These are phyloP conservation scores for Theobroma grandiflorum DNA, from an alignment of 441 rosid species.

Conservation along the genomic window DNA sequence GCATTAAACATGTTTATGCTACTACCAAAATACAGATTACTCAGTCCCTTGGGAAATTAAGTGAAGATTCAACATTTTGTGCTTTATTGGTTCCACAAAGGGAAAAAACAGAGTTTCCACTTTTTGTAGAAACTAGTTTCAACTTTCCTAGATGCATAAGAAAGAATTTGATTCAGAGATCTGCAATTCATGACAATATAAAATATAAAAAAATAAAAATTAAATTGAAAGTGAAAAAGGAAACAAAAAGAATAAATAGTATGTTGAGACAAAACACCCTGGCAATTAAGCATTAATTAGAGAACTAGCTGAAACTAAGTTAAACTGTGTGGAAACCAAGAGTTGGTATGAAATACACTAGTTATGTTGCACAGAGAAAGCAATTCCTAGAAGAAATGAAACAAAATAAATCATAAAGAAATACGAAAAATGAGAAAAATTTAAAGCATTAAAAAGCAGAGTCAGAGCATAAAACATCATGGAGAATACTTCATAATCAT, in stretches of 20 bases:
- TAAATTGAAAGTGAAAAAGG: background rate
- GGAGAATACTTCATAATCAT: conserved; percentile 9
- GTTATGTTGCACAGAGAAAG: background rate
- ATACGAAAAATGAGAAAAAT: background rate
- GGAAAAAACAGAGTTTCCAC: background rate
- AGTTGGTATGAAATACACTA: background rate
- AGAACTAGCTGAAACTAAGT: background rate
- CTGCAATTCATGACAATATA: background rate
- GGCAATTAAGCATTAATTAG: background rate
- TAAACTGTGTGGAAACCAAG: background rate
- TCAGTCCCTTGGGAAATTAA: conserved; percentile 14
- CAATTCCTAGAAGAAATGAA: background rate
- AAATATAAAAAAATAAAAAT: background rate
- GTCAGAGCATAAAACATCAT: conserved; percentile 6
- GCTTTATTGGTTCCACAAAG: background rate
- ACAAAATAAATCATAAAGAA: background rate
- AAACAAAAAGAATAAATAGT: background rate
- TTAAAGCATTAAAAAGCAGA: background rate
- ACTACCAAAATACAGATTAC: background rate
- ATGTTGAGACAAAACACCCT: background rate
- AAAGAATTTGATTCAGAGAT: background rate
- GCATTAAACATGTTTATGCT: background rate
- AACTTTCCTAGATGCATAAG: background rate
- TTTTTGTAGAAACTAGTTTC: background rate
- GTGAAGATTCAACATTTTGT: background rate